Conservation (phyloP, 2,329 filamentous ascomycete species). For the Calonectria leucothoes region DNA sequence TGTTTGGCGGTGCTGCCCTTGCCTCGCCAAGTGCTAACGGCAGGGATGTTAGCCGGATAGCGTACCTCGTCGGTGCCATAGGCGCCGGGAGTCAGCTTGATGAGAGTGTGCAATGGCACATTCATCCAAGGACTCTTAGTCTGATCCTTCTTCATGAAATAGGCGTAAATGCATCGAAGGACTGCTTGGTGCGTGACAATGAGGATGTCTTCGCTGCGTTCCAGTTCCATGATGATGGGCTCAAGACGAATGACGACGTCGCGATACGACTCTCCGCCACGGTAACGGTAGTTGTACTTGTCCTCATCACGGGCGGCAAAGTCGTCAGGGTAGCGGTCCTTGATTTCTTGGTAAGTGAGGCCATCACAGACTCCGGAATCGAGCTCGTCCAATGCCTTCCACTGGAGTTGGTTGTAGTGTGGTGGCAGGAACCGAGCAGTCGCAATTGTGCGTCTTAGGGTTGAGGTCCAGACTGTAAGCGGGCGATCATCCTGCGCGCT, state of each 20-base stretch:
- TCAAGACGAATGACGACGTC: conserved; percentile 98
- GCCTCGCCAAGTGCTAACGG: conserved; percentile 94
- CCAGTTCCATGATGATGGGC: conserved; percentile 99
- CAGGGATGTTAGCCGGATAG: conserved; percentile 90
- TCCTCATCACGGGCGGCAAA: conserved; percentile 96
- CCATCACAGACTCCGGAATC: conserved; percentile 97
- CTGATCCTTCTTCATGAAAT: conserved; percentile 98
- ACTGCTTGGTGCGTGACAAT: conserved; percentile 99
- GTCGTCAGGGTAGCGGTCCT: conserved; percentile 90
- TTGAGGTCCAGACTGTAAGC: conserved; percentile 72
- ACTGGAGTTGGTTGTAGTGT: conserved; percentile 93
- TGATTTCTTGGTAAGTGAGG: conserved; percentile 95
- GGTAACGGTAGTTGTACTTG: conserved; percentile 99
- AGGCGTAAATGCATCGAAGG: conserved; percentile 95
- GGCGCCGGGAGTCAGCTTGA: conserved; percentile 94
- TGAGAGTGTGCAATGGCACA: conserved; percentile 93
- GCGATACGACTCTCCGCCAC: conserved; percentile 93
- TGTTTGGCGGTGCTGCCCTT: conserved; percentile 95
- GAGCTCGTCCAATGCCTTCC: conserved; percentile 98
- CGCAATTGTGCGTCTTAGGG: conserved; percentile 85
- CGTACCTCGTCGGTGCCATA: conserved; percentile 93
- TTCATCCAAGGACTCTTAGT: conserved; percentile 98
- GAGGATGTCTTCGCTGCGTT: conserved; percentile 94
- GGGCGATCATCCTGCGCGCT: conserved; percentile 65
- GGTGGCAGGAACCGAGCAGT: conserved; percentile 85